phyloP scores from a whole-genome alignment of 2,329 filamentous ascomycete genomes.

The Xylariales sp. region DNA sequence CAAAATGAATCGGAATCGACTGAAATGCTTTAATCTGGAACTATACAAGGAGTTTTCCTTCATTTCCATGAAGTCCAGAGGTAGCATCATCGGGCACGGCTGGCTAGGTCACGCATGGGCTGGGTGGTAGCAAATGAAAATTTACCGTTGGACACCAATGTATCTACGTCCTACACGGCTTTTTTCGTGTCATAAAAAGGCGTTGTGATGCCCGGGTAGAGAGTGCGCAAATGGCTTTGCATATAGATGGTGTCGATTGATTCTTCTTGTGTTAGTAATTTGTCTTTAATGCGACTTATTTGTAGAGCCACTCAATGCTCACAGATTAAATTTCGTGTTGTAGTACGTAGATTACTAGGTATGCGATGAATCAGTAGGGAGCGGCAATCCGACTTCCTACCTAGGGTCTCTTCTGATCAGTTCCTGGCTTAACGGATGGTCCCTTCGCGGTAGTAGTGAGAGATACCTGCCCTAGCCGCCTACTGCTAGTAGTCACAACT shows the following conservation, averaged over 20 bases:
- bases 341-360: not conserved
- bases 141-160: constrained; percentile 9
- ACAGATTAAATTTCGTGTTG: not conserved
- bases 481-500: too few species aligned
- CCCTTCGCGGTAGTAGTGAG: too few species aligned
- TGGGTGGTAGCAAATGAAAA: not conserved
- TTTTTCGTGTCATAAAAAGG: constrained; percentile 3
- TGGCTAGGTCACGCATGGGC: constrained; percentile 14
- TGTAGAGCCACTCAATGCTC: not conserved
- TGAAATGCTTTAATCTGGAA: constrained; percentile 8
- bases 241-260: not conserved
- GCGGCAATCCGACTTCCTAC: too few species aligned
- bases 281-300: not conserved
- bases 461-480: too few species aligned
- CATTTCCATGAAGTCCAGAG: not conserved
- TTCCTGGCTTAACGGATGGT: too few species aligned
- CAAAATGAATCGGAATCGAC: not conserved
- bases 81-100: constrained; percentile 5
- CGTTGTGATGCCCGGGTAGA: constrained; percentile 4
- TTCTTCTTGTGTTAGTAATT: not conserved
- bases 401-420: too few species aligned
- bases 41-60: constrained; percentile 5
- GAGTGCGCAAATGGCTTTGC: not conserved
- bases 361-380: not conserved
- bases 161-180: constrained; percentile 5